phyloP scores from a whole-genome alignment of 1,284 basidiomycete genomes.

The Afroboletus lepidellus region DNA sequence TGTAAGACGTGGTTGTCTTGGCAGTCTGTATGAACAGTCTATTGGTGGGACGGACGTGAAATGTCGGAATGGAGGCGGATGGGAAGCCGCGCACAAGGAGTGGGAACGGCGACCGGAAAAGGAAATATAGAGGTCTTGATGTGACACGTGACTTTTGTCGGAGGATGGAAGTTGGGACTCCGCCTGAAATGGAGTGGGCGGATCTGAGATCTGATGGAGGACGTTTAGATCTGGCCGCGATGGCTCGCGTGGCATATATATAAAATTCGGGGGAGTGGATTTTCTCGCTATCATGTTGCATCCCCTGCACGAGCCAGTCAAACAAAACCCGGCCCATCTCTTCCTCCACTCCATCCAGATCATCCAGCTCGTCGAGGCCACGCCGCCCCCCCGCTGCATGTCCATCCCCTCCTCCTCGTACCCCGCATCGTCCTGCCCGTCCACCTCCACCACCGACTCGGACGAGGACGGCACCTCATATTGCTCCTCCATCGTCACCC shows the following conservation, averaged over 20 bases:
- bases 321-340: constrained; percentile 41
- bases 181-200: constrained; percentile 1
- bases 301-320: constrained; percentile 33
- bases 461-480: constrained; percentile 56
- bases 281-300: constrained; percentile 26
- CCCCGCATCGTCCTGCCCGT: constrained; percentile 37
- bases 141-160: constrained; percentile 19
- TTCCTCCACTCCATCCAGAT: constrained; percentile 58
- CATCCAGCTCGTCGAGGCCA: constrained; percentile 70
- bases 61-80: constrained; percentile 1
- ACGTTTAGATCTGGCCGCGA: neutral
- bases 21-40: neutral
- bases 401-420: constrained; percentile 41
- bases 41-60: constrained; percentile 1
- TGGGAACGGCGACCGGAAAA: constrained; percentile 23
- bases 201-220: neutral
- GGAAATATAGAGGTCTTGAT: constrained; percentile 17
- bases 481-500: constrained; percentile 59
- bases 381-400: constrained; percentile 50
- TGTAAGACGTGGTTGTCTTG: neutral
- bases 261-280: neutral
- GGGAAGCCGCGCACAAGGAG: constrained; percentile 14
- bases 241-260: constrained; percentile 33
- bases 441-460: constrained; percentile 39
- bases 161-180: neutral